A percentile compares a stretch with the other conserved stretches of the same genome.
Conservation (phyloP, 2,329 filamentous ascomycete genomes). For the Fusarium sp. region DNA sequence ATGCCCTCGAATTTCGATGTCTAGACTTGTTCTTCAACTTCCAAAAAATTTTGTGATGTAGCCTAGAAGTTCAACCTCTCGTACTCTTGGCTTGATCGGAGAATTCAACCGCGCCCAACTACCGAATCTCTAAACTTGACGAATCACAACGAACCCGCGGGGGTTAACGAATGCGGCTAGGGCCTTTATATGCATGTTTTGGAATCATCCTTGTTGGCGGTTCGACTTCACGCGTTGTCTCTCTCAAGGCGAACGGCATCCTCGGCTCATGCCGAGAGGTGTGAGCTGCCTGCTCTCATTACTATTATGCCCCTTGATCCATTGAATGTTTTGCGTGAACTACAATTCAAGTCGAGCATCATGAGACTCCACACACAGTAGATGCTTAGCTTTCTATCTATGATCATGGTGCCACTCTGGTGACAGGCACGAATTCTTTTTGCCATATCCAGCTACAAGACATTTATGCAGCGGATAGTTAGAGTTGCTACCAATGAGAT, state of each 20-base stretch:
- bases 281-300: background rate
- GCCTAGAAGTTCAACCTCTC: background rate
- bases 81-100: background rate
- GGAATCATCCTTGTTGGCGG: slow-evolving; percentile 2
- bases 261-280: background rate
- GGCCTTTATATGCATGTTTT: slow-evolving; percentile 2
- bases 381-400: background rate
- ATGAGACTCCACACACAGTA: background rate
- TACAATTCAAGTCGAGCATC: background rate
- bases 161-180: background rate
- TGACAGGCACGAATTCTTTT: background rate
- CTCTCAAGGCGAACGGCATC: background rate
- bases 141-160: slow-evolving; percentile 1
- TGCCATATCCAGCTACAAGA: background rate
- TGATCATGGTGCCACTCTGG: background rate
- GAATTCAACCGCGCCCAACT: background rate
- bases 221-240: background rate
- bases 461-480: background rate
- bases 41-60: background rate
- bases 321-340: background rate
- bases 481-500: background rate
- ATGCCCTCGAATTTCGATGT: background rate
- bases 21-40: background rate
- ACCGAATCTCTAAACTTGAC: background rate
- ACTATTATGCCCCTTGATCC: background rate